Evolutionary conservation across 2,329 filamentous ascomycete species (phyloP).

Genomic region (Bipolaris bicolor): DNA sequence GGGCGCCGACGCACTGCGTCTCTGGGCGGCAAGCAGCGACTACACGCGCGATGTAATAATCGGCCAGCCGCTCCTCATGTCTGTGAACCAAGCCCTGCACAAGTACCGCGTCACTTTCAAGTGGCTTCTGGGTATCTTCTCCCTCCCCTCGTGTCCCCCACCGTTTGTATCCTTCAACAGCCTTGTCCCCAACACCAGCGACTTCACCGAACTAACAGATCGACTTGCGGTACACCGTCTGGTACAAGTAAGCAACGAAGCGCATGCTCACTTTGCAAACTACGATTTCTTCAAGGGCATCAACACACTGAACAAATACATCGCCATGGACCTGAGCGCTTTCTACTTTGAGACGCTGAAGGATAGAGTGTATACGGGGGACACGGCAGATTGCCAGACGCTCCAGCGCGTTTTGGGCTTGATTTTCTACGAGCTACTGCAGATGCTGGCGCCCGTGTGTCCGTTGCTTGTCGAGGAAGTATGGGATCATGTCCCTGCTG

Average conservation of each 20-base stretch:
- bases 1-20: constrained; percentile 82
- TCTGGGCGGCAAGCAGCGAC: constrained; percentile 92
- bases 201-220: constrained; percentile 39
- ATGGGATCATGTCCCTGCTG: constrained; percentile 76
- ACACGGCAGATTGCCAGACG: constrained; percentile 64
- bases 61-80: constrained; percentile 75
- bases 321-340: constrained; percentile 81
- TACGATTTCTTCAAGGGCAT: constrained; percentile 86
- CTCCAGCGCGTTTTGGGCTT: constrained; percentile 63
- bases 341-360: constrained; percentile 95
- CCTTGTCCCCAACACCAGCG: constrained; percentile 15
- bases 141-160: constrained; percentile 50
- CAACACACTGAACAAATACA: constrained; percentile 76
- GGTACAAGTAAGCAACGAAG: constrained; percentile 66
- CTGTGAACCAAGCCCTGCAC: constrained; percentile 76
- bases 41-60: constrained; percentile 88
- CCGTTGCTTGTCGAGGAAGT: constrained; percentile 87
- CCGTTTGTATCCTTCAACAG: constrained; percentile 32
- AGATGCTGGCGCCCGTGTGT: constrained; percentile 80
- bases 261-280: constrained; percentile 68
- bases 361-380: constrained; percentile 87
- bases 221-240: constrained; percentile 80
- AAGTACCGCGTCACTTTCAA: constrained; percentile 92
- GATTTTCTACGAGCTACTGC: constrained; percentile 74
- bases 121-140: constrained; percentile 77